Evolutionary conservation across 176 grass and related monocot species (phyloP).

Genomic region (Oryza glumipatula): DNA sequence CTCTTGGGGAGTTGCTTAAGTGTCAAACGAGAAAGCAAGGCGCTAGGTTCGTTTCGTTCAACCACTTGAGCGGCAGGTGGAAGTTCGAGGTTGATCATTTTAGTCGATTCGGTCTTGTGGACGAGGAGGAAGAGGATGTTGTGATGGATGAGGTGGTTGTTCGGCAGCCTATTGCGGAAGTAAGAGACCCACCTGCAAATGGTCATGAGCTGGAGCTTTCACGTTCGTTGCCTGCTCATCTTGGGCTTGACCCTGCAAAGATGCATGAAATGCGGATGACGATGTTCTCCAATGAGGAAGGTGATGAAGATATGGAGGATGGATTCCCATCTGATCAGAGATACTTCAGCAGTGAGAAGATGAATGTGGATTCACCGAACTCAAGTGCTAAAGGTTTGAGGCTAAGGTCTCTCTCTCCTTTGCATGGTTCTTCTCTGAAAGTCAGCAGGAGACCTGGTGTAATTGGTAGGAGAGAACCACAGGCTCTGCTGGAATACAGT

Average conservation of each 20-base stretch:
- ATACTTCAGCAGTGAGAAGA: slow-evolving; percentile 52
- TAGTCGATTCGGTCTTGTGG: slow-evolving; percentile 94
- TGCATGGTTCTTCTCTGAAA: slow-evolving; percentile 64
- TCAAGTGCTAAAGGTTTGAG: slow-evolving; percentile 49
- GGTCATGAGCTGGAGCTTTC: slow-evolving; percentile 67
- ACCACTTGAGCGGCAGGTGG: slow-evolving; percentile 64
- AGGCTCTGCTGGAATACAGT: slow-evolving; percentile 76
- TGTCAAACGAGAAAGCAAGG: slow-evolving; percentile 58
- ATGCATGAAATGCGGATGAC: slow-evolving; percentile 79
- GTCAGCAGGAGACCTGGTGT: slow-evolving; percentile 45
- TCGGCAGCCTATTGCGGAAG: slow-evolving; percentile 52
- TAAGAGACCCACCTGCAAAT: slow-evolving; percentile 51
- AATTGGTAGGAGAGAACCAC: slow-evolving; percentile 60
- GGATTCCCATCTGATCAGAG: slow-evolving; percentile 52
- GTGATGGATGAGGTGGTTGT: slow-evolving; percentile 60
- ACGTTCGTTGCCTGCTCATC: slow-evolving; percentile 89
- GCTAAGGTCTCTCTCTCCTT: slow-evolving; percentile 59
- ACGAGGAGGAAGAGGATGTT: slow-evolving; percentile 78
- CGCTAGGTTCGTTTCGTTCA: slow-evolving; percentile 80
- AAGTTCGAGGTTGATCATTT: slow-evolving; percentile 91
- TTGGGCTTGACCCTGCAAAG: slow-evolving; percentile 82
- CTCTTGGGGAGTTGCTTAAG: slow-evolving; percentile 46
- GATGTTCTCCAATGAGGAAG: slow-evolving; percentile 71
- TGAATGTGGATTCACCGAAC: slow-evolving; percentile 62
- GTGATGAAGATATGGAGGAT: slow-evolving; percentile 51